Percentiles rank a stretch among this genome's conserved stretches.
Evolutionary conservation across 2,329 filamentous ascomycete genomes (phyloP).

Genomic region (Fusarium hainanense): DNA sequence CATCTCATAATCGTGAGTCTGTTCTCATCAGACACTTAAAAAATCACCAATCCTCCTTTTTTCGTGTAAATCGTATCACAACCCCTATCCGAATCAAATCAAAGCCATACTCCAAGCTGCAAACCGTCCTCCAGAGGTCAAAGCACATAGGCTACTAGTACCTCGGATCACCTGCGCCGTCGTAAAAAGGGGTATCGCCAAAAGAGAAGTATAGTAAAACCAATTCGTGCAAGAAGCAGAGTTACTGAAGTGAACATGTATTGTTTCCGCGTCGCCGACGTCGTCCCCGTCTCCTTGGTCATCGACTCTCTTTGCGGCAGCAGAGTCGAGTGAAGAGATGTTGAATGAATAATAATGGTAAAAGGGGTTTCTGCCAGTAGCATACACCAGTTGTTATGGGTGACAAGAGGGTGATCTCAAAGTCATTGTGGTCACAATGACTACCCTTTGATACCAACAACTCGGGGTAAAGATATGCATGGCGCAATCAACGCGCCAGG

Average conservation of each 20-base stretch:
- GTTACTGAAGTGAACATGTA: conserved; percentile 41
- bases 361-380: conserved; percentile 40
- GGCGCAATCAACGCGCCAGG: conserved; percentile 48
- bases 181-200: conserved; percentile 52
- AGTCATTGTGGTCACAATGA: background rate
- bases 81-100: conserved; percentile 45
- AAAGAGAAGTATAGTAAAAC: conserved; percentile 48
- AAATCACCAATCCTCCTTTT: conserved; percentile 45
- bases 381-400: conserved; percentile 25
- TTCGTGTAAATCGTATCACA: conserved; percentile 41
- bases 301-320: conserved; percentile 38
- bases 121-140: conserved; percentile 43
- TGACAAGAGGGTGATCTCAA: background rate
- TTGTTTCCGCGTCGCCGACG: conserved; percentile 42
- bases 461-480: conserved; percentile 12
- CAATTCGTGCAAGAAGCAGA: conserved; percentile 41
- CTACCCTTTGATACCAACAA: background rate
- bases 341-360: conserved; percentile 40
- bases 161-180: conserved; percentile 39
- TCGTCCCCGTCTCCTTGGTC: conserved; percentile 41
- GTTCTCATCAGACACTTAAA: conserved; percentile 28
- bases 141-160: background rate
- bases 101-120: conserved; percentile 47
- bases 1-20: conserved; percentile 40
- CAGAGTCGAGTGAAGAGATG: conserved; percentile 43